Evolutionary conservation across 2,329 filamentous ascomycete genomes (phyloP).

Genomic region (Arthroderma sp.): DNA sequence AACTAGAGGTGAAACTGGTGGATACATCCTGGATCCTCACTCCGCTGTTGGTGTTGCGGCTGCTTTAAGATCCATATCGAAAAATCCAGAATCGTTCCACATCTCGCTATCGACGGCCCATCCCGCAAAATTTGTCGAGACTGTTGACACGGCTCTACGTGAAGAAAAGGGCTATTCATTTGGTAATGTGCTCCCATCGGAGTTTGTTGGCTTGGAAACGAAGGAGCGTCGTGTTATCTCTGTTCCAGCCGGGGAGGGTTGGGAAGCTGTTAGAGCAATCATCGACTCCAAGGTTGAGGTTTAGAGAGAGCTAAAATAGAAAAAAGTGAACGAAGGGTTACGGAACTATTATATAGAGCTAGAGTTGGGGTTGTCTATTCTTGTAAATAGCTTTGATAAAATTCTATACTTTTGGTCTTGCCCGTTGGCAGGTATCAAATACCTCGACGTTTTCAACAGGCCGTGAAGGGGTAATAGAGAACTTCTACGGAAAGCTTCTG

Average conservation of each 20-base stretch:
- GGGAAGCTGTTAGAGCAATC: constrained; percentile 61
- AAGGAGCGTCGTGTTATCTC: constrained; percentile 60
- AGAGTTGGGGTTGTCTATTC: too few relatives aligned
- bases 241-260: constrained; percentile 51
- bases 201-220: constrained; percentile 67
- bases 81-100: constrained; percentile 44
- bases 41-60: constrained; percentile 76
- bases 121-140: constrained; percentile 83
- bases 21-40: constrained; percentile 87
- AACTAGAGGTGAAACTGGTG: constrained; percentile 32
- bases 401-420: too few relatives aligned
- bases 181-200: constrained; percentile 60
- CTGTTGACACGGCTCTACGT: constrained; percentile 67
- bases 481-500: too few relatives aligned
- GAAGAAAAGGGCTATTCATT: constrained; percentile 64
- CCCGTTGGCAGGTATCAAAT: too few relatives aligned
- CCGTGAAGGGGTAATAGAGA: too few relatives aligned
- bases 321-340: too few relatives aligned
- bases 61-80: constrained; percentile 52
- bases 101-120: constrained; percentile 88
- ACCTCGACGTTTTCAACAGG: too few relatives aligned
- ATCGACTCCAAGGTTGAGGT: constrained; percentile 57
- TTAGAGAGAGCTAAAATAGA: too few relatives aligned
- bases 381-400: too few relatives aligned
- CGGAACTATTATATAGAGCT: too few relatives aligned